phyloP scores from a whole-genome alignment of 129 eudicot genomes.

The Solidago caesia region DNA sequence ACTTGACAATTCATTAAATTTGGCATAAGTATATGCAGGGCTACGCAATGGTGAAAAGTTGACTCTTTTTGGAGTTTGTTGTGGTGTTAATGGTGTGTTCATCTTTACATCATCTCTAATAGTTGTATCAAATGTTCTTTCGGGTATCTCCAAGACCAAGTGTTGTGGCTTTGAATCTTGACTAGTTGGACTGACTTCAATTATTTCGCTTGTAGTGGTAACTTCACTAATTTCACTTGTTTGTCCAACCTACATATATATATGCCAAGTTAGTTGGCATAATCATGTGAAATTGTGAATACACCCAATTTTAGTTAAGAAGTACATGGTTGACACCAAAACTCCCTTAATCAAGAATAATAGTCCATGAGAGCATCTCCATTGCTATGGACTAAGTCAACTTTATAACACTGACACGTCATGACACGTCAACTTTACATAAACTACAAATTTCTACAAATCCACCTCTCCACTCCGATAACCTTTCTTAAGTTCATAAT shows the following conservation, averaged over 20 bases:
- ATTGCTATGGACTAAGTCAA: no score
- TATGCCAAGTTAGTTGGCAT: not conserved
- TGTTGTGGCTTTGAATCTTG: constrained; percentile 36
- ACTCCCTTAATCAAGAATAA: not conserved
- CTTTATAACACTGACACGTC: no score
- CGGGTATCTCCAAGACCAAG: constrained; percentile 48
- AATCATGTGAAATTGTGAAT: not conserved
- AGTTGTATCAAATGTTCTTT: constrained; percentile 32
- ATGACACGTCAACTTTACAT: no score
- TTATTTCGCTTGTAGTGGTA: constrained; percentile 45
- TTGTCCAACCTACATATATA: constrained; percentile 42
- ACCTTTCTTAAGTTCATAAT: no score
- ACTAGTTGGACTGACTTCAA: constrained; percentile 39
- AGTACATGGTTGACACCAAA: not conserved
- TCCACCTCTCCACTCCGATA: no score
- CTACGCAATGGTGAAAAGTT: constrained; percentile 65
- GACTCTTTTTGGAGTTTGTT: constrained; percentile 65
- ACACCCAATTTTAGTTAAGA: not conserved
- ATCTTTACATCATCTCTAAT: constrained; percentile 54
- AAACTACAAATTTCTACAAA: no score
- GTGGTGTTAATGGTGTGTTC: constrained; percentile 54
- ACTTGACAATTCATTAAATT: constrained; percentile 40
- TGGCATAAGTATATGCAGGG: constrained; percentile 50
- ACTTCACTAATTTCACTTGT: constrained; percentile 75
- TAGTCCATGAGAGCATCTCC: not conserved